Base-by-base conservation (phyloP, 495 filamentous ascomycete genomes). In the Penicillium ucsense region DNA sequence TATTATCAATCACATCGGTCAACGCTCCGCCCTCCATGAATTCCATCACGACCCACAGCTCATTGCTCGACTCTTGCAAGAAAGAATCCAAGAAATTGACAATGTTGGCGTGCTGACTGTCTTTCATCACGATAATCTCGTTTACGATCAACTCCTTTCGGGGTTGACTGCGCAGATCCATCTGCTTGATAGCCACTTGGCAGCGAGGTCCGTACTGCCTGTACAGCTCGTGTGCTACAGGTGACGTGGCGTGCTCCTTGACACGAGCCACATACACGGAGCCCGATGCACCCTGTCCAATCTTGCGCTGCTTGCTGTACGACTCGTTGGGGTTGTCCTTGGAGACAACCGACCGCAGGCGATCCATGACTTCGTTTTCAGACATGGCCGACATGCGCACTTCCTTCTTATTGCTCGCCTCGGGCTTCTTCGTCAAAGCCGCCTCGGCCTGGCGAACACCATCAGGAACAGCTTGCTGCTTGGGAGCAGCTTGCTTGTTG, bases 111-210 rank as follows among this genome's bases (percentile, higher is more conserved):
- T 97, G 90, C 61, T 89, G 86, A 72, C 86, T 94, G 67, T 97
- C 94, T 71, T 96, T 95, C 92, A 98, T 98, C 44, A 98, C 92
- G 67, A 97, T 88, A 57, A 98, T 98, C 57, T 98, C 92, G 62
- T 98, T 98, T 35, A 98, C 92, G 60, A 98, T 98, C 57, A 98
- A 71, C 73, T 98, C 92, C 79, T 98, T 98, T 28, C 92, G 77
- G 38, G 92, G 92, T 66, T 98, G 92, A 64, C 94, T 90, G 6
- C 89, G 87, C 45, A 98, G 76, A 71, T 98, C 94, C 92, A 98
- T 98, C 71, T 98, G 92, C 68, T 98, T 98, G 63, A 98, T 97
- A 12, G 94, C 92, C 36, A 98, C 92, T 56, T 95, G 85, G 36
- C 80, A 81, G 44, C 83, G 80, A 35, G 75, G 72, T 30, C 86